Percentiles rank a stretch among this genome's conserved stretches.
Evolutionary conservation across 805 yeast genomes (phyloP).

Genomic region (Ogataea haglerorum): DNA sequence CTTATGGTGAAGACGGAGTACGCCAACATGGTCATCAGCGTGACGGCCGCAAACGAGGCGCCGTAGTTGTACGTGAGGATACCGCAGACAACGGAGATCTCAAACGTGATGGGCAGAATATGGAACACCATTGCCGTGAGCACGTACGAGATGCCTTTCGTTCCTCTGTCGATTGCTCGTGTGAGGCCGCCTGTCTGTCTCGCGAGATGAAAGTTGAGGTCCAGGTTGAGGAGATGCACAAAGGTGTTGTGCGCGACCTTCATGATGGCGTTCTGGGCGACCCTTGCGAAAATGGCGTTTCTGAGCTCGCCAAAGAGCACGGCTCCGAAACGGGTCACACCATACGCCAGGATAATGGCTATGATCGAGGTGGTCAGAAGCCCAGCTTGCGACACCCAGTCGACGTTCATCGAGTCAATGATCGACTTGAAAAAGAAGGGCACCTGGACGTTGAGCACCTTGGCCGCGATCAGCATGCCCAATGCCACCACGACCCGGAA

Average conservation of each 20-base stretch:
- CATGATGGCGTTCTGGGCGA: slow-evolving; percentile 91
- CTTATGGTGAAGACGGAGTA: slow-evolving; percentile 83
- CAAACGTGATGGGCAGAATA: slow-evolving; percentile 87
- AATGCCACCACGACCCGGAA: slow-evolving; percentile 75
- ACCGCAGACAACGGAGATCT: slow-evolving; percentile 90
- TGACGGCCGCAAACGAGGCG: slow-evolving; percentile 79
- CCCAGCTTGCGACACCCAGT: slow-evolving; percentile 67
- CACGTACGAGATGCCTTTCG: slow-evolving; percentile 93
- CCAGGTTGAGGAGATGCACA: slow-evolving; percentile 75
- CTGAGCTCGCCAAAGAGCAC: slow-evolving; percentile 91
- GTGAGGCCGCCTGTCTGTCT: slow-evolving; percentile 96
- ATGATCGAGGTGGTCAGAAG: slow-evolving; percentile 64
- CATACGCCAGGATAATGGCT: slow-evolving; percentile 75
- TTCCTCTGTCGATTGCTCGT: slow-evolving; percentile 95
- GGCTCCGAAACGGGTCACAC: slow-evolving; percentile 91
- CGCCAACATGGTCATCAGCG: slow-evolving; percentile 82
- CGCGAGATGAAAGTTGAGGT: slow-evolving; percentile 83
- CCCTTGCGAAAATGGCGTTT: slow-evolving; percentile 93
- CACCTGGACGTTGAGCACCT: slow-evolving; percentile 88
- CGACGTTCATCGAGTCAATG: slow-evolving; percentile 89
- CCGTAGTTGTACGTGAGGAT: slow-evolving; percentile 93
- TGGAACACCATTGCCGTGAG: slow-evolving; percentile 97
- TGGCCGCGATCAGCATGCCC: slow-evolving; percentile 69
- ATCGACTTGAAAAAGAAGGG: slow-evolving; percentile 90
- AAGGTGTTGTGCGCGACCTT: slow-evolving; percentile 87